Conservation (phyloP, 352 stramenopile genomes). For the Pythium diclinum region DNA sequence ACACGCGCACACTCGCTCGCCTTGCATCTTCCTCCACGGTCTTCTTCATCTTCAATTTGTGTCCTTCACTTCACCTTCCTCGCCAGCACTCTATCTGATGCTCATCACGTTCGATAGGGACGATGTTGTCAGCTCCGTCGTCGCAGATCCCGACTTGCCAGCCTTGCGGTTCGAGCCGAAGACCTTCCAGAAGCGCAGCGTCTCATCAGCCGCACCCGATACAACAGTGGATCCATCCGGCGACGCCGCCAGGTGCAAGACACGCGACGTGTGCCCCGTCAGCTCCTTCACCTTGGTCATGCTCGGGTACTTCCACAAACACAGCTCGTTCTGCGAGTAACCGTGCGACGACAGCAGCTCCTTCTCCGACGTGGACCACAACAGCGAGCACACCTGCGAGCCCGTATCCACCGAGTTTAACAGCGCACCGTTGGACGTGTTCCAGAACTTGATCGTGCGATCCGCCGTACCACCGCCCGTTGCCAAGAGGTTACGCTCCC, state of each 20-base stretch:
- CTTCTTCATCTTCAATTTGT: conserved; percentile 3
- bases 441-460: conserved; percentile 99
- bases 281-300: conserved; percentile 98
- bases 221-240: conserved; percentile 97
- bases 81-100: conserved; percentile 54
- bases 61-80: not conserved
- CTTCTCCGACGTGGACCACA: conserved; percentile 92
- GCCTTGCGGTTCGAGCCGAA: conserved; percentile 90
- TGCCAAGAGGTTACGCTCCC: conserved; percentile 96
- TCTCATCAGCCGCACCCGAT: conserved; percentile 97
- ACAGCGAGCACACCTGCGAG: conserved; percentile 96
- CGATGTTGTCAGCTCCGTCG: conserved; percentile 54
- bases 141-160: conserved; percentile 52
- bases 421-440: conserved; percentile 93
- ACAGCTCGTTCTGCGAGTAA: conserved; percentile 97
- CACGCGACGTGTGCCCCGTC: conserved; percentile 94
- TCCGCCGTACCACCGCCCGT: conserved; percentile 97
- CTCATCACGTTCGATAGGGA: conserved; percentile 79
- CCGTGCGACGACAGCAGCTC: conserved; percentile 97
- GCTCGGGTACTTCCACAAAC: conserved; percentile 98
- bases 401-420: conserved; percentile 97
- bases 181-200: conserved; percentile 99
- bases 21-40: not conserved
- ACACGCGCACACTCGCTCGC: not conserved
- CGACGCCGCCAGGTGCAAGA: conserved; percentile 96